phyloP scores from a whole-genome alignment of 164 flowering plant genomes.

The Nymphaea thermarum region DNA sequence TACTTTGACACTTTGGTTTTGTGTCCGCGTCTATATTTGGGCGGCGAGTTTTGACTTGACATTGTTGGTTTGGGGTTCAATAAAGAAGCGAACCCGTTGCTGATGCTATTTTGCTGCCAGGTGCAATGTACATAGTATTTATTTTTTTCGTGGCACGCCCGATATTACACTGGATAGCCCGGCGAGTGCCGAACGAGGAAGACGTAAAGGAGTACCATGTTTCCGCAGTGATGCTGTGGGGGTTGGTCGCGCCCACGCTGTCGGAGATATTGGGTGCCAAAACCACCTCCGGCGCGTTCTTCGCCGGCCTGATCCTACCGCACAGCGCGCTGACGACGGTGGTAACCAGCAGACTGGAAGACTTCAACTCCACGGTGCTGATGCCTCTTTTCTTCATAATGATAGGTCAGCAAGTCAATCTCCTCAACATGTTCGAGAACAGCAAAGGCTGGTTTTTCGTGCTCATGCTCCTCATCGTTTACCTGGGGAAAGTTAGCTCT shows the following conservation, averaged over 20 bases:
- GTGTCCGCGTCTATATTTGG: too few relatives aligned
- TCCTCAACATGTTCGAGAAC: conserved; percentile 17
- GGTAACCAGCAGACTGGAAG: conserved; percentile 41
- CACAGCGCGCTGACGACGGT: conserved; percentile 64
- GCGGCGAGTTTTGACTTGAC: too few relatives aligned
- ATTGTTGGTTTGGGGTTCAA: too few relatives aligned
- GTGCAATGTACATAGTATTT: not conserved
- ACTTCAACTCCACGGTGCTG: conserved; percentile 26
- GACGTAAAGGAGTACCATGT: conserved; percentile 33
- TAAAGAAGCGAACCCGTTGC: not conserved
- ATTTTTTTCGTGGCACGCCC: conserved; percentile 12
- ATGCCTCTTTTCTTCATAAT: conserved; percentile 41
- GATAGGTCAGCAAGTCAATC: conserved; percentile 31
- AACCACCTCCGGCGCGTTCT: conserved; percentile 36
- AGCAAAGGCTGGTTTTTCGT: conserved; percentile 16
- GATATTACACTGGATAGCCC: conserved; percentile 26
- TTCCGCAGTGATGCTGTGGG: conserved; percentile 23
- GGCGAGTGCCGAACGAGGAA: conserved; percentile 35
- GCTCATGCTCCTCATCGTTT: conserved; percentile 15
- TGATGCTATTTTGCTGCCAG: not conserved
- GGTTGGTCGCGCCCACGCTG: conserved; percentile 21
- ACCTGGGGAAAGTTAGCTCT: conserved; percentile 20
- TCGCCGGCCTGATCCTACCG: conserved; percentile 54
- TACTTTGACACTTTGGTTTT: not conserved
- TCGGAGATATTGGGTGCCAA: conserved; percentile 39